Percentiles rank a stretch among this genome's conserved stretches.
Evolutionary conservation across 805 yeast species (phyloP).

Genomic region (Priceomyces melissophilus): DNA sequence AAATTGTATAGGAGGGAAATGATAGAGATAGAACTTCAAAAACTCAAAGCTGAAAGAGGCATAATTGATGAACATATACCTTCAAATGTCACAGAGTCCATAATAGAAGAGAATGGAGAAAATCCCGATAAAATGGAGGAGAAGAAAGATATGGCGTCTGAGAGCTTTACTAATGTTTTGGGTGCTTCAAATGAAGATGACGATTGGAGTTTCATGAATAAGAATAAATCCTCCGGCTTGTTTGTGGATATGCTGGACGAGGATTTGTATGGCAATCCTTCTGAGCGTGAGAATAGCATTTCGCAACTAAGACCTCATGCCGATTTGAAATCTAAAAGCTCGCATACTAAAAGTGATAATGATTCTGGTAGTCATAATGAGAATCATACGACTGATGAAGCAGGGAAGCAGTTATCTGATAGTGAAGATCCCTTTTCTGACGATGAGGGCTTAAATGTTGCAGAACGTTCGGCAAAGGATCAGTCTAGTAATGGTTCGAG

Average conservation of each 20-base stretch:
- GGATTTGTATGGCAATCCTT: not conserved
- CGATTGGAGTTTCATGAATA: slow-evolving; percentile 30
- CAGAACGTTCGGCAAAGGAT: not conserved
- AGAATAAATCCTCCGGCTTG: slow-evolving; percentile 16
- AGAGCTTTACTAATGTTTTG: not conserved
- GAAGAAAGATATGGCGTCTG: no score
- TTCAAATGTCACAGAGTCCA: slow-evolving; percentile 1
- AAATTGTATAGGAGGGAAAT: slow-evolving; percentile 27
- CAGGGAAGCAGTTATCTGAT: slow-evolving; percentile 4
- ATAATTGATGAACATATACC: slow-evolving; percentile 28
- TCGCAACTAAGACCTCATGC: no score
- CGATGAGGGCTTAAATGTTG: slow-evolving; percentile 13
- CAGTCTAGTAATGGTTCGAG: not conserved
- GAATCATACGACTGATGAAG: no score
- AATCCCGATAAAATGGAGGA: not conserved
- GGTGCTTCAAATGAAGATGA: slow-evolving; percentile 17
- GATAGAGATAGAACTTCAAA: slow-evolving; percentile 25
- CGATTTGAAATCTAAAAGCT: no score
- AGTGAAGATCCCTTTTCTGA: slow-evolving; percentile 26
- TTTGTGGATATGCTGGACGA: slow-evolving; percentile 25
- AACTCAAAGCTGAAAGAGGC: slow-evolving; percentile 24
- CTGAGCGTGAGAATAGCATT: no score
- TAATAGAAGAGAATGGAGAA: slow-evolving; percentile 8
- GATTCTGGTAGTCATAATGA: no score
- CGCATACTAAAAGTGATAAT: no score